These are phyloP conservation scores for Cryptosporidium ubiquitum DNA, from an alignment of 169 alveolate species.

Conservation along the genomic window DNA sequence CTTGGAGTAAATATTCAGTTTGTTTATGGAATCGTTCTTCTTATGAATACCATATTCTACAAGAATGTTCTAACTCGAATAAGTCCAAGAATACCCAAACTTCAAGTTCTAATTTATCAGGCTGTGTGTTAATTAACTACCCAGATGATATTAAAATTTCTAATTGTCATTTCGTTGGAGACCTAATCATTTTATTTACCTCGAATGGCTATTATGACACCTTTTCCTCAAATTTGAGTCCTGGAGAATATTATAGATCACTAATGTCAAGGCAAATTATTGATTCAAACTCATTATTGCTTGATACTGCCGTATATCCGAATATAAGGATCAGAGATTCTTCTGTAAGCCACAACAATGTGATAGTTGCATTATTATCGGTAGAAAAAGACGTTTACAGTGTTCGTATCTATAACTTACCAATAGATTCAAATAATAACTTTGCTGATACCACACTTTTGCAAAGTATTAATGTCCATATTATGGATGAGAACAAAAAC, in stretches of 20 bases:
- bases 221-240: constrained; percentile 15
- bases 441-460: neutral
- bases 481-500: constrained; percentile 19
- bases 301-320: constrained; percentile 27
- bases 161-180: constrained; percentile 20
- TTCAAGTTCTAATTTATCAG: neutral
- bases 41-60: constrained; percentile 30
- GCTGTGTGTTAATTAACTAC: constrained; percentile 11
- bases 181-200: constrained; percentile 22
- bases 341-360: neutral
- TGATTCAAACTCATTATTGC: neutral
- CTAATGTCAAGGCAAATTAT: neutral
- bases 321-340: neutral
- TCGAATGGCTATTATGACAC: constrained; percentile 28
- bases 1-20: constrained; percentile 35
- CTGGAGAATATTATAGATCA: constrained; percentile 52
- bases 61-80: neutral
- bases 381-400: neutral
- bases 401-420: neutral
- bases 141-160: constrained; percentile 3
- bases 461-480: constrained; percentile 22
- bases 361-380: neutral
- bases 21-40: constrained; percentile 49
- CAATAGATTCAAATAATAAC: neutral
- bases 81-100: constrained; percentile 1